Conservation (phyloP, 108 stramenopile species). For the Discostella stelligeroides region DNA sequence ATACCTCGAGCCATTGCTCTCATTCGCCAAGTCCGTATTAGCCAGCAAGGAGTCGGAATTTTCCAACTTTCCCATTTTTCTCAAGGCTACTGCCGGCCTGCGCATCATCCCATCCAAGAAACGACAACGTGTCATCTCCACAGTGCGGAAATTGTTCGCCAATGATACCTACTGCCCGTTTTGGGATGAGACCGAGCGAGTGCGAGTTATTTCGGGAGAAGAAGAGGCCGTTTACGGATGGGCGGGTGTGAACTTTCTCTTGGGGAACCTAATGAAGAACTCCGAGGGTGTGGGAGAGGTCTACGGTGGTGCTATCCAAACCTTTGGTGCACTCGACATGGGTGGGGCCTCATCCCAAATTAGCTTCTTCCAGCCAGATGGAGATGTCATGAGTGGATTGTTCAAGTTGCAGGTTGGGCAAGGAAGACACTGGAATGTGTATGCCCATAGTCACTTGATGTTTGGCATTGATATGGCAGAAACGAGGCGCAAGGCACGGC, state of each 20-base stretch:
- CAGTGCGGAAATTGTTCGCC: conserved; percentile 68
- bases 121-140: conserved; percentile 64
- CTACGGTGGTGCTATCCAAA: conserved; percentile 43
- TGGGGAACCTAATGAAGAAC: conserved; percentile 68
- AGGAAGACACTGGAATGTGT: conserved; percentile 88
- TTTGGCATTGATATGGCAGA: conserved; percentile 80
- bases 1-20: conserved; percentile 80
- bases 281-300: conserved; percentile 63
- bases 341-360: conserved; percentile 92
- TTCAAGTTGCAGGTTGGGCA: conserved; percentile 91
- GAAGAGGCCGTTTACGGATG: conserved; percentile 94
- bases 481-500: conserved; percentile 52
- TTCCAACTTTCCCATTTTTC: conserved; percentile 78
- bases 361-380: conserved; percentile 75
- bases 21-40: conserved; percentile 83
- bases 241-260: conserved; percentile 86
- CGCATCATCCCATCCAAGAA: conserved; percentile 61
- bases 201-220: conserved; percentile 87
- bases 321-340: conserved; percentile 87
- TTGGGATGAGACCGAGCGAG: conserved; percentile 73
- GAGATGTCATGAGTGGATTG: conserved; percentile 78
- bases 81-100: conserved; percentile 92
- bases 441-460: conserved; percentile 89
- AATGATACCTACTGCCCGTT: conserved; percentile 78
- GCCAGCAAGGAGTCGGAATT: conserved; percentile 70